phyloP scores from a whole-genome alignment of 176 grass and related monocot species.

The Olyra latifolia region DNA sequence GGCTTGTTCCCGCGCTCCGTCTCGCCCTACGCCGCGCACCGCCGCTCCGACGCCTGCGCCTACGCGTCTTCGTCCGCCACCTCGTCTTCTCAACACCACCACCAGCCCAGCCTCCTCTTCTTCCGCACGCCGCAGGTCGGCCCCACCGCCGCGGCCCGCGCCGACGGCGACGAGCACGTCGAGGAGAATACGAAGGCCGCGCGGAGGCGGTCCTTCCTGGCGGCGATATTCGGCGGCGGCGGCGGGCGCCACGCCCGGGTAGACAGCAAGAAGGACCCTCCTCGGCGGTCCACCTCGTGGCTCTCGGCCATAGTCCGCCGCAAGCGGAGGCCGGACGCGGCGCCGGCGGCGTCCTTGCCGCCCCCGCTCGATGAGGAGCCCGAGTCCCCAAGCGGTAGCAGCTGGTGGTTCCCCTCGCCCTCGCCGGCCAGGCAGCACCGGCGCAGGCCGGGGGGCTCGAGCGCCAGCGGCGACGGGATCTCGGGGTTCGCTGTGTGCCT shows the following conservation, averaged over 20 bases:
- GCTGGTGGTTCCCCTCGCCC: conserved; percentile 52
- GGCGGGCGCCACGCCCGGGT: conserved; percentile 20
- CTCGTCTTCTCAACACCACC: not conserved
- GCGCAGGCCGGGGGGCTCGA: conserved; percentile 24
- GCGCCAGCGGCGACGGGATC: conserved; percentile 42
- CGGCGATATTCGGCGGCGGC: conserved; percentile 49
- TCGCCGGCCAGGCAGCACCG: conserved; percentile 42
- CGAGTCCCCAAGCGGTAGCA: conserved; percentile 34
- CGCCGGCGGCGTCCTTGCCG: not conserved
- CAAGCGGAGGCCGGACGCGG: conserved; percentile 18
- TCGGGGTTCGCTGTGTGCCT: conserved; percentile 52
- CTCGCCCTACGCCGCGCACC: conserved; percentile 45
- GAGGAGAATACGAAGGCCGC: not conserved
- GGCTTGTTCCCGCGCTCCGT: conserved; percentile 42
- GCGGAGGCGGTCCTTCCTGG: conserved; percentile 16
- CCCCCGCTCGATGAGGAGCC: conserved; percentile 40
- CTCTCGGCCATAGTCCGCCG: conserved; percentile 41
- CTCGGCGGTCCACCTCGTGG: conserved; percentile 49
- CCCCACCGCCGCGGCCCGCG: conserved; percentile 23
- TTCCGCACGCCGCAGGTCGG: conserved; percentile 66
- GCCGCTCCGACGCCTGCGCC: conserved; percentile 52
- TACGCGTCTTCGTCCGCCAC: not conserved
- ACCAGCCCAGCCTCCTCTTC: conserved; percentile 50
- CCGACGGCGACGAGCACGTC: not conserved
- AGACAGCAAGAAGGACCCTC: not conserved